Conservation (phyloP, 2,329 filamentous ascomycete species). For the Monilinia vaccinii-corymbosi region DNA sequence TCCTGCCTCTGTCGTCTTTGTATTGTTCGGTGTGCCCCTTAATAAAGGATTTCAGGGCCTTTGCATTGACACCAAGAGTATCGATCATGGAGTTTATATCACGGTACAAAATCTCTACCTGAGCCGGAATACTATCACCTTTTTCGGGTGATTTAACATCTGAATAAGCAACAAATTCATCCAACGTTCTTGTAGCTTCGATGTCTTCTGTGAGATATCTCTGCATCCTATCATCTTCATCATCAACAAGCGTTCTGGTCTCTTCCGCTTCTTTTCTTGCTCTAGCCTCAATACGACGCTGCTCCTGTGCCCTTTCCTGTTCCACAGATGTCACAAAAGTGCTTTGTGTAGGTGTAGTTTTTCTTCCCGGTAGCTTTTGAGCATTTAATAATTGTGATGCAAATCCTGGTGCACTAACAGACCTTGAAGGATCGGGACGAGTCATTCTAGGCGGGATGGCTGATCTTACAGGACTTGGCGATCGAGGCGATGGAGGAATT, state of each 20-base stretch:
- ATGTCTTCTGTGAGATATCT: constrained; percentile 51
- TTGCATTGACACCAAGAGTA: constrained; percentile 77
- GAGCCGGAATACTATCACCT: constrained; percentile 47
- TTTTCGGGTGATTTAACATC: constrained; percentile 40
- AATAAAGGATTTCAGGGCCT: constrained; percentile 49
- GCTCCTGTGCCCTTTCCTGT: constrained; percentile 24
- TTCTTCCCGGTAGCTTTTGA: constrained; percentile 40
- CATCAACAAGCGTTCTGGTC: constrained; percentile 49
- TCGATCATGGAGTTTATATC: constrained; percentile 94
- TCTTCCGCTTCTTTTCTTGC: constrained; percentile 49
- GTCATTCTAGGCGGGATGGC: constrained; percentile 43
- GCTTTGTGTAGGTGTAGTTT: constrained; percentile 38
- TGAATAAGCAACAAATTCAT: constrained; percentile 58
- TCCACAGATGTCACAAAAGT: constrained; percentile 21
- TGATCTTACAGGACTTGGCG: constrained; percentile 61
- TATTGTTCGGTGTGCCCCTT: constrained; percentile 54
- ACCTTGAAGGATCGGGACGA: constrained; percentile 43
- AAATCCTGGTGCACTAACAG: constrained; percentile 51
- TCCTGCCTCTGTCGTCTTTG: constrained; percentile 47
- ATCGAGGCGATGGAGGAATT: constrained; percentile 62
- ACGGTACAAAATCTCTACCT: constrained; percentile 60
- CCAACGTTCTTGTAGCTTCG: constrained; percentile 51
- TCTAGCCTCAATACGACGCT: constrained; percentile 31
- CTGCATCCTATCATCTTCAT: constrained; percentile 62
- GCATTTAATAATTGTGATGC: constrained; percentile 43